Percentiles rank a stretch among this genome's conserved stretches.
Conservation (phyloP, 192 early-diverging fungal genomes). For the Rhizoclosmatium sp. region DNA sequence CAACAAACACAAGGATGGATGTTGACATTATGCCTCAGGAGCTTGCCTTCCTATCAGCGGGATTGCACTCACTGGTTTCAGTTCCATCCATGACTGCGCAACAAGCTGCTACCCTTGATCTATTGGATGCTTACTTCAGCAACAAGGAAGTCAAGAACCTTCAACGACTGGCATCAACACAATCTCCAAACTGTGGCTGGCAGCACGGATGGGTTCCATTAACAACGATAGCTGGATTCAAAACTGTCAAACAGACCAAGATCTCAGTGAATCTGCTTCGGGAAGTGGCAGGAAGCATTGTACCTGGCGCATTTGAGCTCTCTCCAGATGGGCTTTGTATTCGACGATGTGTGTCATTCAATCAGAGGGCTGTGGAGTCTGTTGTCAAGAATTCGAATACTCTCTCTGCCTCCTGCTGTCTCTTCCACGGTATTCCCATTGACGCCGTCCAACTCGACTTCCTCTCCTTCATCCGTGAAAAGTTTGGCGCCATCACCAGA, state of each 20-base stretch:
- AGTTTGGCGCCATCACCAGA: not conserved
- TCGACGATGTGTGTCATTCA: slow-evolving; percentile 1
- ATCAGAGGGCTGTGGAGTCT: not conserved
- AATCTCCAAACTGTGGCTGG: not conserved
- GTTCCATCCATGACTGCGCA: not conserved
- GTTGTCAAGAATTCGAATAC: not conserved
- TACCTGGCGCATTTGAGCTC: not conserved
- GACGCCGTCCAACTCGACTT: slow-evolving; percentile 26
- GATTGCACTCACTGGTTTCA: slow-evolving; percentile 8
- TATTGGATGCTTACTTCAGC: slow-evolving; percentile 26
- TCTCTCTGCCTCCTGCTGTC: not conserved
- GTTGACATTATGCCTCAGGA: not conserved
- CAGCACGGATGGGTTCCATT: slow-evolving; percentile 12
- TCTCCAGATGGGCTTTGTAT: not conserved
- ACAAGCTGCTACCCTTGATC: not conserved
- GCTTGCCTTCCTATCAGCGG: slow-evolving; percentile 2
- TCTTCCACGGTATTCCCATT: not conserved
- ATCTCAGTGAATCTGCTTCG: not conserved
- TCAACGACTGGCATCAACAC: not conserved
- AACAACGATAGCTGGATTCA: not conserved
- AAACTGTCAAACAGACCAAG: not conserved
- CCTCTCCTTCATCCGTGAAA: not conserved
- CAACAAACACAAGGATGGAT: slow-evolving; percentile 6
- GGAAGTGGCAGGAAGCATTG: not conserved
- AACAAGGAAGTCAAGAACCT: slow-evolving; percentile 23